phyloP scores from a whole-genome alignment of 495 filamentous ascomycete genomes.

The Penicillium atrosanguineum region DNA sequence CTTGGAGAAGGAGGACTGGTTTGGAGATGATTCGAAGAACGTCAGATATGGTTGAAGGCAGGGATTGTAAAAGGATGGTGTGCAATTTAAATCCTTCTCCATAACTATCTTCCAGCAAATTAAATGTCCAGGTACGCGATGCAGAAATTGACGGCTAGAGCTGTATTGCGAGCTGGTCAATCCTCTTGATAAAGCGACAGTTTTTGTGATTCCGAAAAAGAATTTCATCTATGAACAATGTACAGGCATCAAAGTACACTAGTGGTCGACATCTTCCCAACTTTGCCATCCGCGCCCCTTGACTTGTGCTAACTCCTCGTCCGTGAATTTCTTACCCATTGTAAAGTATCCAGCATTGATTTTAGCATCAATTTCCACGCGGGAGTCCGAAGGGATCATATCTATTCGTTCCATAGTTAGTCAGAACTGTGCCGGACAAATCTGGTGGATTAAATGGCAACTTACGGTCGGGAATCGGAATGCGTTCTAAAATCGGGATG shows the following conservation, averaged over 20 bases:
- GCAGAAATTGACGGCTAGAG: no score
- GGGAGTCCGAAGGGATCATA: constrained; percentile 89
- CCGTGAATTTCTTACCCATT: constrained; percentile 82
- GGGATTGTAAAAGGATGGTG: not conserved
- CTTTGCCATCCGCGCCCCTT: constrained; percentile 92
- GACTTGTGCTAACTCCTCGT: constrained; percentile 79
- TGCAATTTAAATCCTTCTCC: not conserved
- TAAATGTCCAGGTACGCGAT: not conserved
- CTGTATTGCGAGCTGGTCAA: no score
- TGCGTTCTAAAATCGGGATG: constrained; percentile 87
- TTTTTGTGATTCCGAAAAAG: not conserved
- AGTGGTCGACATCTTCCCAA: constrained; percentile 46
- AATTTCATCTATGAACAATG: not conserved
- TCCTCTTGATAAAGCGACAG: no score
- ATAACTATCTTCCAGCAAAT: not conserved
- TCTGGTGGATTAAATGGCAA: not conserved
- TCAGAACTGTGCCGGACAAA: not conserved
- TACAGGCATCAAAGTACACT: not conserved
- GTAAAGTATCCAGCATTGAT: constrained; percentile 95
- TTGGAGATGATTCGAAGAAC: constrained; percentile 7
- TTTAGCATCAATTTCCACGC: constrained; percentile 98
- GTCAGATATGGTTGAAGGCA: constrained; percentile 21
- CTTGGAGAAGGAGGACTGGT: constrained; percentile 23
- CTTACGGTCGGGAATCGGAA: constrained; percentile 76
- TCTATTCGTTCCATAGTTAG: constrained; percentile 28